Conservation (phyloP, 345 rosid species). For the Litchi chinensis region DNA sequence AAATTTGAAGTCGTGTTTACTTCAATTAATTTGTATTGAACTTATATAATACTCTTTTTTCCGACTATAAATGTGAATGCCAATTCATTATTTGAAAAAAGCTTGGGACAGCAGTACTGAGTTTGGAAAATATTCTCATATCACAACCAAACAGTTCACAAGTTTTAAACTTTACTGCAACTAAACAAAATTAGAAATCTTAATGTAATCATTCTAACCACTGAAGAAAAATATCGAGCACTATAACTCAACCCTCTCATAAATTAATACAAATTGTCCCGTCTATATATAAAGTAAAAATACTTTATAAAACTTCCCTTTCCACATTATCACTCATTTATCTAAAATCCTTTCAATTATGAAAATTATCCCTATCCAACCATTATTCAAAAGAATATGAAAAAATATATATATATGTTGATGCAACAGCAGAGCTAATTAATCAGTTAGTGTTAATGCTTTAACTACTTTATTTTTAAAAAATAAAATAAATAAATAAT, state of each 20-base stretch:
- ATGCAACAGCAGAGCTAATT: background rate
- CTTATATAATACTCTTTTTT: too few relatives aligned
- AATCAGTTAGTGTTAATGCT: too few relatives aligned
- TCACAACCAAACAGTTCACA: too few relatives aligned
- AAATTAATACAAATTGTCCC: background rate
- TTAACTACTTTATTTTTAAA: background rate
- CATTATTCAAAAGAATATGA: background rate
- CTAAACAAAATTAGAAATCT: background rate
- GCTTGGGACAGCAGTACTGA: too few relatives aligned
- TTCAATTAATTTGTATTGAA: too few relatives aligned
- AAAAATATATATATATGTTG: background rate
- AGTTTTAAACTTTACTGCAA: too few relatives aligned
- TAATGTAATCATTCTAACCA: background rate
- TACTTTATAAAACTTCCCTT: background rate
- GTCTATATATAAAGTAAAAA: background rate
- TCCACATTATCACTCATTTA: background rate
- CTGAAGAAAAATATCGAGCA: background rate
- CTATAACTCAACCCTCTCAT: background rate
- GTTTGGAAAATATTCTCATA: too few relatives aligned
- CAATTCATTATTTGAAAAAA: too few relatives aligned
- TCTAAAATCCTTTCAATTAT: background rate
- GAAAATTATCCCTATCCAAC: conserved; percentile 12
- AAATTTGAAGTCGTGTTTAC: too few relatives aligned
- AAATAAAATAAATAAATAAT: background rate
- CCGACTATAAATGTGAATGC: too few relatives aligned